phyloP scores from a whole-genome alignment of 2,329 filamentous ascomycete species.

The Reticulascus tulasneorum region DNA sequence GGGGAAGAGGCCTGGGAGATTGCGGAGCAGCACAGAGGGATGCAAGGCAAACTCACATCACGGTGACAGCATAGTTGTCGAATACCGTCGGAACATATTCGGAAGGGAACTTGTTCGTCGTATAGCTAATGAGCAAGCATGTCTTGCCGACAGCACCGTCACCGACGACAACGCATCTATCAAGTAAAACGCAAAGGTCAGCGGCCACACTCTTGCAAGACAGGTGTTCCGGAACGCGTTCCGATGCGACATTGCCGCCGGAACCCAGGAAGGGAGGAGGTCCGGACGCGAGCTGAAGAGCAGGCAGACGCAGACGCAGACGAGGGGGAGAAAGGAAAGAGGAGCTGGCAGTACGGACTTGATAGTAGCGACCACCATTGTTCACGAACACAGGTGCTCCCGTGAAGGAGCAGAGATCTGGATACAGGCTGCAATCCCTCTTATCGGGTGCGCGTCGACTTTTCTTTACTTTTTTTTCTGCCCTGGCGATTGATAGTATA shows the following conservation, averaged over 20 bases:
- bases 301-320: conserved; percentile 13
- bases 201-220: background rate
- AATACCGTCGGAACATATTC: conserved; percentile 99
- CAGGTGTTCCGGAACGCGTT: conserved; percentile 5
- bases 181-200: background rate
- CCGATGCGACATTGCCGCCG: background rate
- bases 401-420: conserved; percentile 28
- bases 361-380: conserved; percentile 62
- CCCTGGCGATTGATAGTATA: too few species aligned
- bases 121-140: conserved; percentile 97
- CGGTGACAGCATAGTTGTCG: conserved; percentile 99
- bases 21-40: background rate
- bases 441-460: too few species aligned
- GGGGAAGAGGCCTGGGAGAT: background rate
- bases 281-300: conserved; percentile 9
- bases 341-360: conserved; percentile 44
- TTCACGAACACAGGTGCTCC: conserved; percentile 37
- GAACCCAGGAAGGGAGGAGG: conserved; percentile 5
- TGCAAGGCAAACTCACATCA: conserved; percentile 73
- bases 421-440: too few species aligned
- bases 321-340: conserved; percentile 15
- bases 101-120: conserved; percentile 98
- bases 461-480: too few species aligned
- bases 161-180: conserved; percentile 95
- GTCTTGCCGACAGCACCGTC: conserved; percentile 99